These are phyloP conservation scores for Naematelia aurantialba DNA, from an alignment of 768 basidiomycete species.

Conservation along the genomic window DNA sequence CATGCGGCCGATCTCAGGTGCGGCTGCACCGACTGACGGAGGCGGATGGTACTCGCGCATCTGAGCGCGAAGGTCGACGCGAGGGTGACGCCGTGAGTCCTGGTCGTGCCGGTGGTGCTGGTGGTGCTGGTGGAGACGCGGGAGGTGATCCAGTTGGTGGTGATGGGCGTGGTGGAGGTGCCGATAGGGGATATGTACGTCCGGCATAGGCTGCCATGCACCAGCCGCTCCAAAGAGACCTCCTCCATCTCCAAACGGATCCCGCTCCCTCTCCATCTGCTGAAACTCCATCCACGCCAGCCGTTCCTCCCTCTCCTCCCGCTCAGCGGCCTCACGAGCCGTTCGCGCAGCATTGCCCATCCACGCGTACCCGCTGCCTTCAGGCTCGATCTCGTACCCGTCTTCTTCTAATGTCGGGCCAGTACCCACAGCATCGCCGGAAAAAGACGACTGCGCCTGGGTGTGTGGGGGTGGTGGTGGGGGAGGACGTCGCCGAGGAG, in stretches of 20 bases:
- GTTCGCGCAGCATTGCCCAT: conserved; percentile 40
- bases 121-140: too few species aligned
- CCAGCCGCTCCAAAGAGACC: conserved; percentile 1
- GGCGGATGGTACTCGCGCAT: background rate
- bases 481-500: conserved; percentile 30
- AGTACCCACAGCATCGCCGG: too few species aligned
- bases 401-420: conserved; percentile 7
- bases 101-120: too few species aligned
- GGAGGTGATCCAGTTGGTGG: too few species aligned
- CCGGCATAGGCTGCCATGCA: conserved; percentile 1
- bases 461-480: background rate
- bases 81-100: too few species aligned
- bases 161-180: conserved; percentile 55
- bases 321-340: conserved; percentile 13
- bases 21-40: conserved; percentile 42
- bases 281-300: conserved; percentile 22
- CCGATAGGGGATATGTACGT: conserved; percentile 67
- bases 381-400: conserved; percentile 50
- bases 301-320: conserved; percentile 20
- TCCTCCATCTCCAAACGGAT: conserved; percentile 5
- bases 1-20: conserved; percentile 57
- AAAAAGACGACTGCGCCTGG: too few species aligned
- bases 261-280: conserved; percentile 8
- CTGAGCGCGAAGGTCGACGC: too few species aligned
- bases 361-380: conserved; percentile 46